A percentile compares a stretch with the other conserved stretches of the same genome.
phyloP scores from a whole-genome alignment of 768 basidiomycete genomes.

The Floccularia luteovirens region DNA sequence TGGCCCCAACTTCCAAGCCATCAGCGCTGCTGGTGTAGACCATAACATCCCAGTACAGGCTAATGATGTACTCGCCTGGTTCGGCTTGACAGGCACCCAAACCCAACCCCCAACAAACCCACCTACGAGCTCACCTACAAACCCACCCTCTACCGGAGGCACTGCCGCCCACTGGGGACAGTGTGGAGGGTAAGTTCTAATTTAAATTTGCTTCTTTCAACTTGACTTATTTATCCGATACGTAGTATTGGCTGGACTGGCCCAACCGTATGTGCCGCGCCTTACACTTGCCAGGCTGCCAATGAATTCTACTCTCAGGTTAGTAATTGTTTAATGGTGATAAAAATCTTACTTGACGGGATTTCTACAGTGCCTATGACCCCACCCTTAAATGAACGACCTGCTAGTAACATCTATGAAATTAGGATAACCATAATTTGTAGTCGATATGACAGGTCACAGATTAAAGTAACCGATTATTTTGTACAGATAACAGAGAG shows the following conservation, averaged over 20 bases:
- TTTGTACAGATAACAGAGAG: too few species aligned
- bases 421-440: too few species aligned
- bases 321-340: too few species aligned
- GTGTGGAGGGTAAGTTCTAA: slow-evolving; percentile 19
- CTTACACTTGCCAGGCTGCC: slow-evolving; percentile 10
- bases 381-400: too few species aligned
- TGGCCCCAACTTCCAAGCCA: slow-evolving; percentile 43
- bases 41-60: slow-evolving; percentile 47
- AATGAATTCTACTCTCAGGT: slow-evolving; percentile 12
- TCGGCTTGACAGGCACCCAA: slow-evolving; percentile 32
- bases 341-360: too few species aligned
- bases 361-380: too few species aligned
- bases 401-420: too few species aligned
- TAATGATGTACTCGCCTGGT: slow-evolving; percentile 37
- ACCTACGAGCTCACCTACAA: slow-evolving; percentile 4
- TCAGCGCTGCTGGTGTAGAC: slow-evolving; percentile 35
- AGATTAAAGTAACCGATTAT: too few species aligned
- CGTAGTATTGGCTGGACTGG: slow-evolving; percentile 20
- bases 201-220: slow-evolving; percentile 1
- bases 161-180: slow-evolving; percentile 17
- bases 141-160: slow-evolving; percentile 9
- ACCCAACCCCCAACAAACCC: slow-evolving; percentile 8
- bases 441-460: too few species aligned
- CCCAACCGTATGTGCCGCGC: slow-evolving; percentile 10
- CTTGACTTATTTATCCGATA: not conserved